These are phyloP conservation scores for Flaveria floridana DNA, from an alignment of 140 eudicot species.

Conservation along the genomic window DNA sequence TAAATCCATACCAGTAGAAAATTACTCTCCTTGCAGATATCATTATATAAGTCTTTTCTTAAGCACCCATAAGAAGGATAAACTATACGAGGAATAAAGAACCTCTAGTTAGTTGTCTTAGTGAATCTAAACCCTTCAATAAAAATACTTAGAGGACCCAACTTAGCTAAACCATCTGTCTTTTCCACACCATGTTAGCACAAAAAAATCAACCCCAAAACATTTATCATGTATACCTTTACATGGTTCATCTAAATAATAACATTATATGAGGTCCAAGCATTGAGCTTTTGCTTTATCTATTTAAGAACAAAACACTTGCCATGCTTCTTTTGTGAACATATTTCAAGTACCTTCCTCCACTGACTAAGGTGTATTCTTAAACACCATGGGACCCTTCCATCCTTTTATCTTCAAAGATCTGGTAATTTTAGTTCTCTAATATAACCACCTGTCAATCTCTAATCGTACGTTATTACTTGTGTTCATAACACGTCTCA, in stretches of 20 bases:
- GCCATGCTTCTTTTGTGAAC: constrained; percentile 10
- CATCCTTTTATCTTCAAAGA: background rate
- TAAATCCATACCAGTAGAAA: constrained; percentile 10
- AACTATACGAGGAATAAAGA: background rate
- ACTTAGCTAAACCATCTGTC: constrained; percentile 5
- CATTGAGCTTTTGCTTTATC: background rate
- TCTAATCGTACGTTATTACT: background rate
- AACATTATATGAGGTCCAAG: background rate
- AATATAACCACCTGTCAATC: background rate
- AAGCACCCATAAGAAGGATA: constrained; percentile 3
- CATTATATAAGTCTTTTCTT: constrained; percentile 10
- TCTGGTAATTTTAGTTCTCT: background rate
- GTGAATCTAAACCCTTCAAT: constrained; percentile 21
- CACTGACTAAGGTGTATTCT: constrained; percentile 9
- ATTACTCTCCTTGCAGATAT: background rate
- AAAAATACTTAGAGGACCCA: constrained; percentile 18
- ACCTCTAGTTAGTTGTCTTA: background rate
- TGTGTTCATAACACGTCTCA: background rate
- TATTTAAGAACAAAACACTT: background rate
- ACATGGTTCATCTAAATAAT: background rate
- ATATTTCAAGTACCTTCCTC: background rate
- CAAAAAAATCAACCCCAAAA: background rate
- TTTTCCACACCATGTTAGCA: constrained; percentile 9
- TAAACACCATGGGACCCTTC: constrained; percentile 11
- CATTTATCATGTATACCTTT: background rate